Base-by-base conservation (phyloP, 139 green algal genomes). In the Astrephomene gubernaculifera region DNA sequence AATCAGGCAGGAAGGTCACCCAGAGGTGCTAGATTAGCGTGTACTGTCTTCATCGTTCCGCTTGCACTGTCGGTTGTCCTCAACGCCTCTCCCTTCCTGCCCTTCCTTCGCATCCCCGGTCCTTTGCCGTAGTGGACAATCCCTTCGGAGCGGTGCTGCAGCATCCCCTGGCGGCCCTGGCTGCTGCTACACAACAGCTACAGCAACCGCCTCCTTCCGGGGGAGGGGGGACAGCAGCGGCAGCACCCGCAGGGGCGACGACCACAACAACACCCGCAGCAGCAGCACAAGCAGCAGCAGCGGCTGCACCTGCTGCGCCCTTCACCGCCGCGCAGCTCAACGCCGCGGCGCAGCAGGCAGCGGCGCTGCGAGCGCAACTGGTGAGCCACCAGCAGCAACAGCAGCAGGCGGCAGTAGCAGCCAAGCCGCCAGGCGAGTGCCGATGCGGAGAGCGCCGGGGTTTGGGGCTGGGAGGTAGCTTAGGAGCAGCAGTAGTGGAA, bases 301-400 rank as follows among this genome's bases (percentile, higher is more conserved):
- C 44, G 43, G 24, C 45, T 24, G n/a, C 41, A 25, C 9, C n/a
- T 1, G 5, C 68, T n/a, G 63, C 43, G 17, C 19, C 64, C 43
- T 84, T 84, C 43, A 84, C 10, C 33, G n/a, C 61, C 3, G 61
- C 78, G 10, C 78, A 84, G 78, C 78, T 84, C 31, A 52, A 29
- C 6, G 63, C 78, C 0, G 78, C 63, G 63, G 43, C 78, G 4
- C 78, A 84, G 61, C 78, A 84, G 63, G 78, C 78, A 44, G 78
- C 78, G 43, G 5, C 44, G 21, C 43, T 84, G 43, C 60, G 63
- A 22, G 63, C 61, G 22, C 78, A 79, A 9, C n/a, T 65, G 14
- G 44, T 17, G 5, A n/a, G n/a, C 3, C 71, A 65, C 45, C 44
- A 45, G 71, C 45, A 64, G 43, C 70, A 83, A 5, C 76, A 83